A percentile compares a stretch with the other conserved stretches of the same genome.
Conservation (phyloP, 1,139 yeast species). For the Yamadazyma atlantica region DNA sequence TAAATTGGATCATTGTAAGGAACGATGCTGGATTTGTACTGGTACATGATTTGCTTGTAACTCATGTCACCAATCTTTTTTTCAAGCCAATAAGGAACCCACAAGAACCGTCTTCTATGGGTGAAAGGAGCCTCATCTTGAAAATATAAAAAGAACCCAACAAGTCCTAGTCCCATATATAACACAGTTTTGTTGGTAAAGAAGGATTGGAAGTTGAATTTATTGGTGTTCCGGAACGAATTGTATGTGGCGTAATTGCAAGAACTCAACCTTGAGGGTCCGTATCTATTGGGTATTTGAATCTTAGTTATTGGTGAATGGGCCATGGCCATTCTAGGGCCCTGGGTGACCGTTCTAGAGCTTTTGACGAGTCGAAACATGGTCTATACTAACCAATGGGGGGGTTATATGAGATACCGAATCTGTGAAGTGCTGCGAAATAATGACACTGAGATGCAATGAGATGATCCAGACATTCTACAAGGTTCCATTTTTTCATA, state of each 20-base stretch:
- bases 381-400: too few relatives aligned
- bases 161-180: slow-evolving; percentile 21
- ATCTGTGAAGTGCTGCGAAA: too few relatives aligned
- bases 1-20: slow-evolving; percentile 58
- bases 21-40: slow-evolving; percentile 46
- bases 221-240: slow-evolving; percentile 19
- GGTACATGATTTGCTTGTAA: slow-evolving; percentile 57
- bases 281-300: neutral
- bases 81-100: slow-evolving; percentile 72
- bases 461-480: too few relatives aligned
- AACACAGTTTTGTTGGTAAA: slow-evolving; percentile 20
- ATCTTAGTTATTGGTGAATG: too few relatives aligned
- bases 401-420: too few relatives aligned
- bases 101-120: slow-evolving; percentile 67
- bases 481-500: too few relatives aligned
- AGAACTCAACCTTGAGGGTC: neutral
- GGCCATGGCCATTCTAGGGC: too few relatives aligned
- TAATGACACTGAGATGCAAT: too few relatives aligned
- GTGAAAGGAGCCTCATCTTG: slow-evolving; percentile 84
- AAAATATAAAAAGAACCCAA: slow-evolving; percentile 58
- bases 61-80: slow-evolving; percentile 63
- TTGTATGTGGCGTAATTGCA: slow-evolving; percentile 16
- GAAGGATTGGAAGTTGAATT: slow-evolving; percentile 11
- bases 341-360: too few relatives aligned
- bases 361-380: too few relatives aligned